A percentile compares a stretch with the other conserved stretches of the same genome.
phyloP scores from a whole-genome alignment of 441 rosid species.

The Arabidopsis lyrata region DNA sequence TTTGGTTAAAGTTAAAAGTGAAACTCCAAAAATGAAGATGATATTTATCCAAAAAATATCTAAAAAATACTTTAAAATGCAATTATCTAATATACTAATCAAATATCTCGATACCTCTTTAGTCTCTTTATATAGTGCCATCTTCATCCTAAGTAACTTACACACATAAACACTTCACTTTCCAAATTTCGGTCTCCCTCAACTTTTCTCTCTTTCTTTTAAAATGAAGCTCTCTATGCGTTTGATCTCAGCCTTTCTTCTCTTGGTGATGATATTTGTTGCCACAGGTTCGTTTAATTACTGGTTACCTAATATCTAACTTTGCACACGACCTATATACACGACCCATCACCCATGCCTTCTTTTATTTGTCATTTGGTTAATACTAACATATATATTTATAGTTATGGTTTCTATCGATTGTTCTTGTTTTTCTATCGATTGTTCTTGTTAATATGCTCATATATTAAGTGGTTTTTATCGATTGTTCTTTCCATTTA shows the following conservation, averaged over 20 bases:
- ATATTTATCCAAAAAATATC: conserved; percentile 23
- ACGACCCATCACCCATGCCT: not conserved
- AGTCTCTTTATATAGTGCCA: conserved; percentile 33
- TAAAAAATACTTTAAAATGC: conserved; percentile 2
- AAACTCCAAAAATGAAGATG: not conserved
- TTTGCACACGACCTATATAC: not conserved
- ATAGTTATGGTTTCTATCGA: not conserved
- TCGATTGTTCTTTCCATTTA: not conserved
- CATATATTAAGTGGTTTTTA: not conserved
- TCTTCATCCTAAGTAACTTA: conserved; percentile 4
- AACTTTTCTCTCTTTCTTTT: not conserved
- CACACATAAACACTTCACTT: conserved; percentile 24
- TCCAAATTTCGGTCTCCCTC: conserved; percentile 2
- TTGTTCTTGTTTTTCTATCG: not conserved
- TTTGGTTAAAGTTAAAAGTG: not conserved
- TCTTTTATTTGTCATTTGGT: not conserved
- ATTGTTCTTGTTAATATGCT: not conserved
- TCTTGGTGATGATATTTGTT: conserved; percentile 41
- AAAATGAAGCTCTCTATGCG: conserved; percentile 48
- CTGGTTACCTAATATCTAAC: conserved; percentile 12
- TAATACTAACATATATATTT: not conserved
- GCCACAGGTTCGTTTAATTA: conserved; percentile 44
- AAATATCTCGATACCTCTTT: conserved; percentile 13
- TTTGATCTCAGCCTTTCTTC: conserved; percentile 41
- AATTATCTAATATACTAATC: not conserved